A percentile compares a stretch with the other conserved stretches of the same genome.
Conservation (phyloP, 495 filamentous ascomycete species). For the Bryoglossum gracile region DNA sequence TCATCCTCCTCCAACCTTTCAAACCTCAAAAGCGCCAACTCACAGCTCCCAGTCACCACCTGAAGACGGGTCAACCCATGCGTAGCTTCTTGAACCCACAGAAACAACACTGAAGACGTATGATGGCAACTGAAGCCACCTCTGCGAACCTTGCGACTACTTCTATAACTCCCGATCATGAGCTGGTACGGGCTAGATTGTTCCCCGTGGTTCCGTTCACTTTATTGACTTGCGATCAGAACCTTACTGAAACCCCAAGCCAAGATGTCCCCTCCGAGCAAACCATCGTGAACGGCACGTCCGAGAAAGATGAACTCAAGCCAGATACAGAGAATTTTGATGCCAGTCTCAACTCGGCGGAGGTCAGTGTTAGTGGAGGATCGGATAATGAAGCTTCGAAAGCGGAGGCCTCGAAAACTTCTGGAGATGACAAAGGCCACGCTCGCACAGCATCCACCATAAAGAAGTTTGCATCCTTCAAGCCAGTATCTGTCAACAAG, state of each 20-base stretch:
- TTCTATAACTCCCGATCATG: constrained; percentile 37
- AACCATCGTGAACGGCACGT: constrained; percentile 37
- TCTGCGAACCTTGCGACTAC: constrained; percentile 44
- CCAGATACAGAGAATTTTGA: constrained; percentile 44
- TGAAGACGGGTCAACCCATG: constrained; percentile 26
- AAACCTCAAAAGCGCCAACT: constrained; percentile 9
- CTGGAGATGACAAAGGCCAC: constrained; percentile 51
- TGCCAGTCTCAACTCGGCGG: constrained; percentile 40
- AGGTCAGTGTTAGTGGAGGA: constrained; percentile 53
- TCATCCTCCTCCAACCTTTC: not conserved
- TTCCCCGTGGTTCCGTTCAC: not conserved
- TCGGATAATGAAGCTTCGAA: constrained; percentile 63
- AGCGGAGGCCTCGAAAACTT: constrained; percentile 39
- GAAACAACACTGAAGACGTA: constrained; percentile 32
- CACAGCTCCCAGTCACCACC: constrained; percentile 19
- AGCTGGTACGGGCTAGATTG: constrained; percentile 35
- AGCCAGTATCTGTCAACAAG: constrained; percentile 91
- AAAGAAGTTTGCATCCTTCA: constrained; percentile 85
- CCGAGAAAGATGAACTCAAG: constrained; percentile 36
- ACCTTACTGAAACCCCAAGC: constrained; percentile 20
- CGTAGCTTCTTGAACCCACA: constrained; percentile 24
- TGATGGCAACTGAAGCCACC: constrained; percentile 53
- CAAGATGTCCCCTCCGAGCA: constrained; percentile 36
- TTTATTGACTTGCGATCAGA: constrained; percentile 22
- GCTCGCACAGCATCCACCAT: constrained; percentile 57